These are phyloP conservation scores for Cryptococcus floricola DNA, from an alignment of 1,284 basidiomycete species.

Conservation along the genomic window DNA sequence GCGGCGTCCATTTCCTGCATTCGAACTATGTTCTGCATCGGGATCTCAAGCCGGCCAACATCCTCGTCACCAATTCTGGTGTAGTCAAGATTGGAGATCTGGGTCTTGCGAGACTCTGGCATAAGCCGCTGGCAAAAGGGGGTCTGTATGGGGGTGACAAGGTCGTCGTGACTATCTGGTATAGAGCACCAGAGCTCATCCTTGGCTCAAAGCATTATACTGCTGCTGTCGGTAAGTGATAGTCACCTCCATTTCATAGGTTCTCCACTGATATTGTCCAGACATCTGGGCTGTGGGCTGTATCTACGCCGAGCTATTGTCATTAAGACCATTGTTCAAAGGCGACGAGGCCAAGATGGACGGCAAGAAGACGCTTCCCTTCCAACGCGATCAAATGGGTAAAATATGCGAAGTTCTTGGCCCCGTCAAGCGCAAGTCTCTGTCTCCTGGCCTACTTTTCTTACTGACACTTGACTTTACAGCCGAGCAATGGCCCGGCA, in stretches of 20 bases:
- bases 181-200: conserved; percentile 90
- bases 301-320: conserved; percentile 92
- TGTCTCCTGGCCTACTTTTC: not conserved
- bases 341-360: conserved; percentile 98
- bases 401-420: conserved; percentile 95
- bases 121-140: conserved; percentile 41
- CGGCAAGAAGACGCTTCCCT: conserved; percentile 75
- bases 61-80: conserved; percentile 83
- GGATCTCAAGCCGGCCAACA: conserved; percentile 98
- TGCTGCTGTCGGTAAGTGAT: conserved; percentile 65
- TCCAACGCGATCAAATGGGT: conserved; percentile 88
- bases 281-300: conserved; percentile 97
- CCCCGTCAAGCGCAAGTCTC: conserved; percentile 69
- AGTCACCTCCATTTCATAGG: not conserved
- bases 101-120: conserved; percentile 77
- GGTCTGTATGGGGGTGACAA: conserved; percentile 77
- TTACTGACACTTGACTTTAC: not conserved
- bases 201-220: conserved; percentile 96
- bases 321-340: conserved; percentile 94
- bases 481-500: conserved; percentile 77
- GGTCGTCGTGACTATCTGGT: conserved; percentile 99
- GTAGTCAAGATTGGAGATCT: conserved; percentile 97
- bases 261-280: conserved; percentile 9
- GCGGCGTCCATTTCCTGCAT: conserved; percentile 92
- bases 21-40: conserved; percentile 91